phyloP scores from a whole-genome alignment of 225 moss, liverwort and hornwort genomes.

The Physcomitrellopsis africana region DNA sequence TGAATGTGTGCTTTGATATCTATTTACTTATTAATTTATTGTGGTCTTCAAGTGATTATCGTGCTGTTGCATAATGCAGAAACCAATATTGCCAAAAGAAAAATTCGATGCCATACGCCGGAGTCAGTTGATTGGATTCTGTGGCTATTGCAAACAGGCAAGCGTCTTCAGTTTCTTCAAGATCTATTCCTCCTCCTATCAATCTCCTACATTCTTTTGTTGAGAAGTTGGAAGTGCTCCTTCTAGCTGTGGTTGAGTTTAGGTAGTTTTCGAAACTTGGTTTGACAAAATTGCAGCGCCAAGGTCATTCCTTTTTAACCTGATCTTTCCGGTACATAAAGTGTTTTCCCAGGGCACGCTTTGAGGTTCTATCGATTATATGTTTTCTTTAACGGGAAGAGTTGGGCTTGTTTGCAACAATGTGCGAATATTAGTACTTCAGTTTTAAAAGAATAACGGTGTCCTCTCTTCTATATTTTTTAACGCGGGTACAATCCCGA shows the following conservation, averaged over 20 bases:
- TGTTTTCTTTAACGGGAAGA: not conserved
- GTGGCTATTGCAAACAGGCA: conserved; percentile 90
- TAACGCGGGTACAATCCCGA: not conserved
- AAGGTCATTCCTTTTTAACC: not conserved
- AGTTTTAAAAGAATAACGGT: not conserved
- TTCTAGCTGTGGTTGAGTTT: not conserved
- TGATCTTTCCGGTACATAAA: not conserved
- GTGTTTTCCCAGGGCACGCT: not conserved
- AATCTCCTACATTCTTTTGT: not conserved
- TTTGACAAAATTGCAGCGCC: not conserved
- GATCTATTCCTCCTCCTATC: not conserved
- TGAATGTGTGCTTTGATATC: not conserved
- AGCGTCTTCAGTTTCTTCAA: not conserved
- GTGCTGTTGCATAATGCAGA: conserved; percentile 40
- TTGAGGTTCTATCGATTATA: not conserved
- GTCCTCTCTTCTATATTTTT: not conserved
- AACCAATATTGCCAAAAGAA: conserved; percentile 78
- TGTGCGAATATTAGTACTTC: not conserved
- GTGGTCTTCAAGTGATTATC: not conserved
- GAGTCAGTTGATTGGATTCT: conserved; percentile 83
- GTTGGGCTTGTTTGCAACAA: not conserved
- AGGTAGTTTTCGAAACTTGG: not conserved
- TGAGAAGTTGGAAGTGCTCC: not conserved
- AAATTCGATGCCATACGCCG: conserved; percentile 67
- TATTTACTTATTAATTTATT: not conserved